These are phyloP conservation scores for Saturnispora kantuleensis DNA, from an alignment of 805 yeast species.

Conservation along the genomic window DNA sequence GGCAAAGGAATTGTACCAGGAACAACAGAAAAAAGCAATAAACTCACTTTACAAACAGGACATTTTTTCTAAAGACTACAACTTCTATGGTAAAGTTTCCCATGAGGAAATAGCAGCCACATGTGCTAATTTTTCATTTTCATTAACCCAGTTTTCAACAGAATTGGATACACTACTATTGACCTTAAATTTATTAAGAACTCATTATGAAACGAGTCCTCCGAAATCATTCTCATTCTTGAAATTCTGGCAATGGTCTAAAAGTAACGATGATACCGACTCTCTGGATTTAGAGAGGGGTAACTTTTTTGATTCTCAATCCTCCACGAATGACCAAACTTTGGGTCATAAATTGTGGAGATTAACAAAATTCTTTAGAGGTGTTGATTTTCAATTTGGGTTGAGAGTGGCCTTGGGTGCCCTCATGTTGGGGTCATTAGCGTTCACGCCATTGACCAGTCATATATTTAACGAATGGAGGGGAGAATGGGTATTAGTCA, in stretches of 20 bases:
- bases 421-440: constrained; percentile 52
- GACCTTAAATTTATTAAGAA: constrained; percentile 27
- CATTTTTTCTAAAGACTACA: constrained; percentile 33
- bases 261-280: neutral
- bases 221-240: constrained; percentile 41
- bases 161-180: constrained; percentile 44
- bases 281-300: constrained; percentile 8
- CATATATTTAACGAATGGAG: constrained; percentile 53
- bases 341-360: constrained; percentile 37
- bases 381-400: constrained; percentile 70
- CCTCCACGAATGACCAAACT: neutral
- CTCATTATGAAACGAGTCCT: neutral
- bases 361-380: constrained; percentile 39
- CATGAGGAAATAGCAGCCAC: constrained; percentile 79
- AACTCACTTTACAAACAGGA: constrained; percentile 47
- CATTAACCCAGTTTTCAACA: constrained; percentile 51
- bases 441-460: constrained; percentile 50
- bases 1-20: constrained; percentile 47
- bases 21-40: constrained; percentile 49
- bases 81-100: constrained; percentile 38
- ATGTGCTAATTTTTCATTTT: constrained; percentile 68
- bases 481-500: constrained; percentile 79
- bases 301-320: constrained; percentile 6
- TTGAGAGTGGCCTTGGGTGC: constrained; percentile 75
- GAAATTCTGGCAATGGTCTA: constrained; percentile 36